A percentile compares a stretch with the other conserved stretches of the same genome.
These are phyloP conservation scores for Spathaspora girioi DNA, from an alignment of 805 yeast species.

Conservation along the genomic window DNA sequence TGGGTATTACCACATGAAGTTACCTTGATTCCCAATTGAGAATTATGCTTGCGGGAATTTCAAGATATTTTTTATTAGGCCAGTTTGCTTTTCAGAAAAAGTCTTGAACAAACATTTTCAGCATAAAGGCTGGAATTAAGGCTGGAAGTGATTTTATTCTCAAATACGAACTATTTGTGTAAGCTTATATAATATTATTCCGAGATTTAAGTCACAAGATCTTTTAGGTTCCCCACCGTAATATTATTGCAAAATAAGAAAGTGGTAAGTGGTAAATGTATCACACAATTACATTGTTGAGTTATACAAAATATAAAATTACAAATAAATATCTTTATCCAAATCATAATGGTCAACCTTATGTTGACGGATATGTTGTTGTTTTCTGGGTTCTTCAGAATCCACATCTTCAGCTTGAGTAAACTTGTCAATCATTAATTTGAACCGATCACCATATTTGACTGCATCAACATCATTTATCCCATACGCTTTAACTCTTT, in stretches of 20 bases:
- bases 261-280: background rate
- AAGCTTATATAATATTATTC: background rate
- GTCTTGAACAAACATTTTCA: background rate
- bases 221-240: background rate
- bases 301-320: background rate
- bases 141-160: background rate
- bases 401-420: conserved; percentile 2
- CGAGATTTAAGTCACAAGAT: background rate
- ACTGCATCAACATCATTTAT: conserved; percentile 24
- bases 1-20: background rate
- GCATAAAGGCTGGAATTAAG: background rate
- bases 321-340: conserved; percentile 4
- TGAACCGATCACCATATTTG: conserved; percentile 20
- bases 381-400: background rate
- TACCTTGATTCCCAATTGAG: background rate
- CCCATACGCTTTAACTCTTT: conserved; percentile 25
- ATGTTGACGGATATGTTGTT: background rate
- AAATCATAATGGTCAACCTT: conserved; percentile 2
- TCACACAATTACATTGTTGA: background rate
- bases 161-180: background rate
- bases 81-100: background rate
- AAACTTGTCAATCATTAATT: conserved; percentile 10
- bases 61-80: background rate
- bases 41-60: background rate
- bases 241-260: background rate